Base-by-base conservation (phyloP, 257 asterid genomes). In the Jaltomata sinuosa region DNA sequence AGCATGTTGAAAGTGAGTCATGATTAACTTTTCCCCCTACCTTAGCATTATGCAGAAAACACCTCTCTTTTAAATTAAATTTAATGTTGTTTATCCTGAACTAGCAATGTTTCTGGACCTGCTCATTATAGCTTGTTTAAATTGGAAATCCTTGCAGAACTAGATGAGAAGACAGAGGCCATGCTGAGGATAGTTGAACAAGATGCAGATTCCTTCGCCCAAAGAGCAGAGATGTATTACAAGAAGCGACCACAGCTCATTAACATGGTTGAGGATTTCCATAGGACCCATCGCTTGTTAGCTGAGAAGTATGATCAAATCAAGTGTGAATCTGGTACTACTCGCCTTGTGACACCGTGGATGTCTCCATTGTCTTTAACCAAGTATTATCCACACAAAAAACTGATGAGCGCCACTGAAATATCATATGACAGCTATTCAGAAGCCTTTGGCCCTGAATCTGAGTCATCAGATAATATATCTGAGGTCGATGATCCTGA, bases 221-320 rank as follows among this genome's bases (percentile, higher is more conserved):
- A 93, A 68, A 93, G 98, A 8, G 98, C 98, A 62, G 99, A 94
- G 71, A 94, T 96, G 98, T 96, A 92, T 88, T 94, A 92, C 91
- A 89, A 84, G 91, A 93, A 93, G 89, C 87, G 98, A 62, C 99
- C 99, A 0, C 94, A 96, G 89, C 97, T 96, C 49, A 83, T 94
- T 5, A 89, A 84, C 90, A 91, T 96, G 98, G 98, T 96, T 3
- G 94, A 92, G 62, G 99, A 93, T 6, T 92, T 94, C 79, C 92
- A 96, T 31, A 87, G 95, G 3, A 84, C 94, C 29, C 97, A 96
- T 87, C 97, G 98, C n/a, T 92, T 91, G 0, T 85, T 96, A 59
- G 99, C 96, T 1, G 99, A 94, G 91, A 83, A 91, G 64, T 92
- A 84, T 25, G 98, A 96, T 86, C 96, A 87, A 40, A 69, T 89